A percentile compares a stretch with the other conserved stretches of the same genome.
Evolutionary conservation across 2,329 filamentous ascomycete species (phyloP).

Genomic region (Sordariomycetes sp.): DNA sequence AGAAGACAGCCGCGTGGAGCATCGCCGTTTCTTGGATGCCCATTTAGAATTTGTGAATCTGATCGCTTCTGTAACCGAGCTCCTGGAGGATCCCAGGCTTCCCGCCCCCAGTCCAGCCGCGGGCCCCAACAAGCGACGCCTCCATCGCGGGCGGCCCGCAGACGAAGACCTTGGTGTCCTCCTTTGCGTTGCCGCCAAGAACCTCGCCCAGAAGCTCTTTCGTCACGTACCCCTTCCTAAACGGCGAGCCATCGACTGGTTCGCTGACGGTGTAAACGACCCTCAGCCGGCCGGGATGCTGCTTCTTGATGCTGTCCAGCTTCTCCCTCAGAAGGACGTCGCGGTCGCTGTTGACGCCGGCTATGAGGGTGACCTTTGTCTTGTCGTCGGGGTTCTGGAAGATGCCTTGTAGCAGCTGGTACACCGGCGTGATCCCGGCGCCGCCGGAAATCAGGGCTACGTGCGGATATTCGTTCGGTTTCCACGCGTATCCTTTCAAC

Average conservation of each 20-base stretch:
- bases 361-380: conserved; percentile 54
- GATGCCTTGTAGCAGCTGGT: conserved; percentile 52
- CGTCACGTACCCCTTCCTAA: conserved; percentile 46
- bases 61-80: conserved; percentile 45
- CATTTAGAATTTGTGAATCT: conserved; percentile 46
- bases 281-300: conserved; percentile 44
- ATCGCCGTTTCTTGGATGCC: background rate
- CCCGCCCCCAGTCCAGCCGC: conserved; percentile 7
- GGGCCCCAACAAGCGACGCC: conserved; percentile 36
- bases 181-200: conserved; percentile 13
- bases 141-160: conserved; percentile 63
- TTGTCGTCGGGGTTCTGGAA: conserved; percentile 49
- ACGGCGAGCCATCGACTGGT: conserved; percentile 25
- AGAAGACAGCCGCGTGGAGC: too few relatives aligned
- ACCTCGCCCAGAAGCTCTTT: conserved; percentile 33
- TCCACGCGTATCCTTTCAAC: conserved; percentile 44
- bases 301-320: conserved; percentile 38
- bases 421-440: conserved; percentile 62
- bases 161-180: conserved; percentile 53
- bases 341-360: conserved; percentile 53
- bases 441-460: conserved; percentile 61
- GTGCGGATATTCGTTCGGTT: conserved; percentile 33
- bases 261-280: conserved; percentile 47
- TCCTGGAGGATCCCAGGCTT: conserved; percentile 40
- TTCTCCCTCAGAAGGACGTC: conserved; percentile 48